Base-by-base conservation (phyloP, 371 early-diverging fungal genomes). In the Mucor mucedo region DNA sequence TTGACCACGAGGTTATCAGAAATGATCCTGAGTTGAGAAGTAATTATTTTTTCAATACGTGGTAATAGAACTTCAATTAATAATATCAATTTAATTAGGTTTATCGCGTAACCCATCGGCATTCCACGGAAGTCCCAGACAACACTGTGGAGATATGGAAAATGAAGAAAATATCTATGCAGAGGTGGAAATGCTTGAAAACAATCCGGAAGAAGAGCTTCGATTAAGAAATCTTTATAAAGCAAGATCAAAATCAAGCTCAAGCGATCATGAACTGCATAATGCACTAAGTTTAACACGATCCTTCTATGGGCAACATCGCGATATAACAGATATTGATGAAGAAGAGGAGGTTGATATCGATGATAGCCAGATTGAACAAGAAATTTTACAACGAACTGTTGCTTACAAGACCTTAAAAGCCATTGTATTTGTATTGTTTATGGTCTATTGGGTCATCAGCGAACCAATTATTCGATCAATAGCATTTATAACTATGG, bases 391-490 rank as follows among this genome's bases (percentile, higher is more conserved):
- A 21, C 6, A 5, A 4, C 21, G 21, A 21, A 21, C 7, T 5
- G 27, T 47, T 27, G 5, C 7, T 4, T n/a, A 27, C 27, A n/a
- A 47, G 9, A 5, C n/a, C 6, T 47, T 47, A 47, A 9, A 28
- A 11, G 50, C 55, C 8, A 40, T 55, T 27, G 52, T 58, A 2
- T 70, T 70, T 70, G n/a, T 49, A 32, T 48, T 70, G 1, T 70
- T 70, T 39, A 70, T 70, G 70, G 3, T 50, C 8, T 70, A 57
- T 16, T 70, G 70, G 70, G 62, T 70, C 10, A 44, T 65, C 10
- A 65, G 65, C n/a, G 70, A 65, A 27, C 65, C 70, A 3, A 33
- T 62, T 10, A 70, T 70, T 5, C 62, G 70, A 2, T 50, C 53
- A 3, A 35, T 65, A 5, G 62, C 66, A 0, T 70, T 70, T n/a